Conservation (phyloP, 495 filamentous ascomycete species). For the Staphylotrichum tortipilum region DNA sequence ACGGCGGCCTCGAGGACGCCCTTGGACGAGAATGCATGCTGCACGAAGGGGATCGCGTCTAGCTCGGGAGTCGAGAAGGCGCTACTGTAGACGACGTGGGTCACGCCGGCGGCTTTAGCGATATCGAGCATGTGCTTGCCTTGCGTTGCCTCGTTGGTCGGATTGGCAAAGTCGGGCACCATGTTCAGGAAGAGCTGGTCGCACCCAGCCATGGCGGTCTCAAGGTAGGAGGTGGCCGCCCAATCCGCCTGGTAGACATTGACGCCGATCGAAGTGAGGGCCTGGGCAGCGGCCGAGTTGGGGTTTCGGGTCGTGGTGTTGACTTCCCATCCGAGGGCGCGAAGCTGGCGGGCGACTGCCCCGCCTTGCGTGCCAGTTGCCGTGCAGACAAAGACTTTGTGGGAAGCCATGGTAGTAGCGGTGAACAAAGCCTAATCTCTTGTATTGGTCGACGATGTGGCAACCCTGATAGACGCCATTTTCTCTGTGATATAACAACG, state of each 20-base stretch:
- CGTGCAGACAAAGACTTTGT: constrained; percentile 33
- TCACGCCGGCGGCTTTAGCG: constrained; percentile 35
- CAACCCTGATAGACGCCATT: too few relatives aligned
- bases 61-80: constrained; percentile 12
- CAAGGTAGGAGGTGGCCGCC: constrained; percentile 31
- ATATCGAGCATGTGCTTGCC: constrained; percentile 33
- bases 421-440: too few relatives aligned
- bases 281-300: constrained; percentile 25
- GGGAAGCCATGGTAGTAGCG: neutral
- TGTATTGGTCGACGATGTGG: too few relatives aligned
- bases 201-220: constrained; percentile 31
- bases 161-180: constrained; percentile 24
- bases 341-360: constrained; percentile 33
- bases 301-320: constrained; percentile 35
- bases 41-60: constrained; percentile 27
- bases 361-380: constrained; percentile 46
- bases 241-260: constrained; percentile 33
- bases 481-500: too few relatives aligned
- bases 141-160: constrained; percentile 24
- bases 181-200: constrained; percentile 43
- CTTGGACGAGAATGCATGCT: constrained; percentile 26
- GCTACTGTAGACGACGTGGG: constrained; percentile 33
- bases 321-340: constrained; percentile 27
- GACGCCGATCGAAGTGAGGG: constrained; percentile 32
- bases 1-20: constrained; percentile 29